These are phyloP conservation scores for Xylariales sp. DNA, from an alignment of 2,329 filamentous ascomycete species.

Conservation along the genomic window DNA sequence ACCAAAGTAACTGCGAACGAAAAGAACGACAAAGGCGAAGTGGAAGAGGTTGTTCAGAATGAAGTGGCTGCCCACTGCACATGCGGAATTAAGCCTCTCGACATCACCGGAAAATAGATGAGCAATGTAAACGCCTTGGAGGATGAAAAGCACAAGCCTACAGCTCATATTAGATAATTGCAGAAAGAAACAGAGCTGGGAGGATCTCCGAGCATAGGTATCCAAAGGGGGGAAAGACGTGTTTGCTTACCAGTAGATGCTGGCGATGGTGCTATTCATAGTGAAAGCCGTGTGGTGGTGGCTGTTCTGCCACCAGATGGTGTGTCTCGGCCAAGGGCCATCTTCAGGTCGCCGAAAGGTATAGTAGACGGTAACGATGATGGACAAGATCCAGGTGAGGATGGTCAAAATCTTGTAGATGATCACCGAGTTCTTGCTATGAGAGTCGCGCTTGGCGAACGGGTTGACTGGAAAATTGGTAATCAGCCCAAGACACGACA, in stretches of 20 bases:
- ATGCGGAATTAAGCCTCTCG: constrained; percentile 62
- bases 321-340: constrained; percentile 52
- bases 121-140: constrained; percentile 71
- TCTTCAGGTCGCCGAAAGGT: constrained; percentile 60
- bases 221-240: constrained; percentile 5
- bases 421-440: constrained; percentile 56
- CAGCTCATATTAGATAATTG: no score
- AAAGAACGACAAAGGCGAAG: constrained; percentile 79
- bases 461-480: constrained; percentile 58
- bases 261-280: constrained; percentile 59
- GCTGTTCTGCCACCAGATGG: constrained; percentile 72
- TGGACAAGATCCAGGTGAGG: constrained; percentile 68
- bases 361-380: constrained; percentile 73
- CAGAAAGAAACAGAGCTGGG: no score
- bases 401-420: constrained; percentile 74
- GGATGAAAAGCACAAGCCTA: constrained; percentile 68
- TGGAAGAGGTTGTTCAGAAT: constrained; percentile 81
- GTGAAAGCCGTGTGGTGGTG: constrained; percentile 68
- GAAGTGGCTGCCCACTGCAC: constrained; percentile 78
- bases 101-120: constrained; percentile 68
- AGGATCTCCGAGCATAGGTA: background rate
- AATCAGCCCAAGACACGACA: background rate
- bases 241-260: constrained; percentile 68
- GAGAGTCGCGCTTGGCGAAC: constrained; percentile 66
- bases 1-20: constrained; percentile 71